Conservation (phyloP, 352 stramenopile species). For the Phytophthora nicotianae region DNA sequence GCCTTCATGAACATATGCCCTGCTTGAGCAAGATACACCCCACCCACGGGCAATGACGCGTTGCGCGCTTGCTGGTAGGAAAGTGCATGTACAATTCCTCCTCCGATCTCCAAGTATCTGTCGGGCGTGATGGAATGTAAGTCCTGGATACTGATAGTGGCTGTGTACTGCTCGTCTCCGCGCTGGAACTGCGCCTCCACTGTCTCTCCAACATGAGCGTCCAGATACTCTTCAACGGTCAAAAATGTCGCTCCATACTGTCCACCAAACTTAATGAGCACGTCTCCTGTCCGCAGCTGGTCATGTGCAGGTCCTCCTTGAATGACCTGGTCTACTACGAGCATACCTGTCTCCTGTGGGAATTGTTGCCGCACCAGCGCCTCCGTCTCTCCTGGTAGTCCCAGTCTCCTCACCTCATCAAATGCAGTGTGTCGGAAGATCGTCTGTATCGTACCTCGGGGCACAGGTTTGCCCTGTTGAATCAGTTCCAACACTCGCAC, state of each 20-base stretch:
- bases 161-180: conserved; percentile 57
- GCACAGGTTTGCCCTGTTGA: conserved; percentile 54
- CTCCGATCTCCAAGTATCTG: conserved; percentile 85
- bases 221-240: conserved; percentile 77
- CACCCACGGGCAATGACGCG: conserved; percentile 70
- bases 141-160: conserved; percentile 61
- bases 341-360: conserved; percentile 87
- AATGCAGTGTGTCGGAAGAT: conserved; percentile 92
- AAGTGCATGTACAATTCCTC: conserved; percentile 87
- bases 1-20: conserved; percentile 93
- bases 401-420: conserved; percentile 87
- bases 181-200: conserved; percentile 81
- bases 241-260: conserved; percentile 85
- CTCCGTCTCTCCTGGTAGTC: conserved; percentile 73
- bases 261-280: conserved; percentile 83
- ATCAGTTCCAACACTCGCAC: conserved; percentile 79
- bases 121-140: conserved; percentile 86
- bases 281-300: conserved; percentile 84
- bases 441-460: conserved; percentile 86
- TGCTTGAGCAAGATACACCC: conserved; percentile 86
- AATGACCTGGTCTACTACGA: conserved; percentile 90
- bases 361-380: conserved; percentile 68
- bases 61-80: conserved; percentile 91
- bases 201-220: conserved; percentile 67
- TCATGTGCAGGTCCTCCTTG: conserved; percentile 74